A percentile compares a stretch with the other conserved stretches of the same genome.
Evolutionary conservation across 345 rosid genomes (phyloP).

Genomic region (Eucalyptus sp.): DNA sequence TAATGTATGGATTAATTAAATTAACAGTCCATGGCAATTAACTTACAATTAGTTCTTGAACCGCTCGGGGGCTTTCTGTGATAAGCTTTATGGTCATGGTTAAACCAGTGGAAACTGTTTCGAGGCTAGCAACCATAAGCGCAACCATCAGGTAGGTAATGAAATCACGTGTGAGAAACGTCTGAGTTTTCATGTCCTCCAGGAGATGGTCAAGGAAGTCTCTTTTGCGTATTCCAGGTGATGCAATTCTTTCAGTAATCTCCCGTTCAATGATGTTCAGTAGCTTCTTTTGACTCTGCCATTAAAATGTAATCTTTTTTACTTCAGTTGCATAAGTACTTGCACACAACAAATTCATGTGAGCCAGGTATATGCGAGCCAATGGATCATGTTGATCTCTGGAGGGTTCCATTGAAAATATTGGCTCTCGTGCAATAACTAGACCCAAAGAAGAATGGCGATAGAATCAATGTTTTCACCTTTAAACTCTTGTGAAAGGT

Average conservation of each 20-base stretch:
- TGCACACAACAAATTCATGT: not conserved
- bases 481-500: slow-evolving; percentile 17
- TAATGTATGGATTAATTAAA: not conserved
- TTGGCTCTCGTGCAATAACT: not conserved
- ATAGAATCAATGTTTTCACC: not conserved
- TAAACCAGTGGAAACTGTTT: not conserved
- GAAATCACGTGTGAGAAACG: not conserved
- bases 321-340: not conserved
- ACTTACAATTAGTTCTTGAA: not conserved
- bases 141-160: not conserved
- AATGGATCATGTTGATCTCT: not conserved
- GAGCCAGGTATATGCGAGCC: not conserved
- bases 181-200: slow-evolving; percentile 1
- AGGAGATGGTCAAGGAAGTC: slow-evolving; percentile 6
- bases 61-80: not conserved
- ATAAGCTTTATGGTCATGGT: not conserved
- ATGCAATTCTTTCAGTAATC: not conserved
- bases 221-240: not conserved
- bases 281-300: not conserved
- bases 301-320: not conserved
- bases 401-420: not conserved
- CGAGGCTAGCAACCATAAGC: slow-evolving; percentile 1
- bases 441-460: not conserved
- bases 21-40: not conserved
- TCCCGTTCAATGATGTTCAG: not conserved